These are phyloP conservation scores for Sonneratia alba DNA, from an alignment of 345 rosid genomes.

Conservation along the genomic window DNA sequence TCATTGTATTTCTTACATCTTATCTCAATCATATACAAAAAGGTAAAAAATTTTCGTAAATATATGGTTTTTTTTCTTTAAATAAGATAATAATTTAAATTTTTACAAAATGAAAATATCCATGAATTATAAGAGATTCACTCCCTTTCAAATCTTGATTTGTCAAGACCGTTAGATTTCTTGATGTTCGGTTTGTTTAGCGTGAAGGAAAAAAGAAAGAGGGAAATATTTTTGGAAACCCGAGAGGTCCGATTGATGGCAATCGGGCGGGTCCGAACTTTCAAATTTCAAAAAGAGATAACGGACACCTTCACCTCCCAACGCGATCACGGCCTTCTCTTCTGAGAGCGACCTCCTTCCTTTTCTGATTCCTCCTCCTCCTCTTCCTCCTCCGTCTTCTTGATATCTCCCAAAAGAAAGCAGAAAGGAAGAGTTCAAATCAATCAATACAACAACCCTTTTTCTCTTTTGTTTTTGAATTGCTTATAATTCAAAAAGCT, in stretches of 20 bases:
- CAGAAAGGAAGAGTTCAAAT: neutral
- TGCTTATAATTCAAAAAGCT: conserved; percentile 1
- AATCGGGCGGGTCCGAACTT: conserved; percentile 6
- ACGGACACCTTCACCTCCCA: conserved; percentile 6
- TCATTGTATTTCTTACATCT: too few species aligned
- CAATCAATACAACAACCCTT: neutral
- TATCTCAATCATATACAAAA: too few species aligned
- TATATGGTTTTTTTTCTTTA: too few species aligned
- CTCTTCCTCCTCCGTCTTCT: neutral
- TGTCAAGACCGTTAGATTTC: too few species aligned
- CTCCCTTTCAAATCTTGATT: too few species aligned
- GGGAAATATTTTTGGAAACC: neutral
- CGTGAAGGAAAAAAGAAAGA: too few species aligned
- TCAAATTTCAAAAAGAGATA: conserved; percentile 13
- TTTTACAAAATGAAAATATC: too few species aligned
- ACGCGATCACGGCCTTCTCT: neutral
- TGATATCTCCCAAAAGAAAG: neutral
- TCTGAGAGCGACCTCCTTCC: neutral
- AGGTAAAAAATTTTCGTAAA: too few species aligned
- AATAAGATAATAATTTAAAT: too few species aligned
- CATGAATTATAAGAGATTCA: too few species aligned
- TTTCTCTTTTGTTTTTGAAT: neutral
- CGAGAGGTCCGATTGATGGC: neutral
- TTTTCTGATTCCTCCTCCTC: neutral
- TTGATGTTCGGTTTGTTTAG: too few species aligned